A percentile compares a stretch with the other conserved stretches of the same genome.
Conservation (phyloP, 441 rosid genomes). For the Erodium moschatum region DNA sequence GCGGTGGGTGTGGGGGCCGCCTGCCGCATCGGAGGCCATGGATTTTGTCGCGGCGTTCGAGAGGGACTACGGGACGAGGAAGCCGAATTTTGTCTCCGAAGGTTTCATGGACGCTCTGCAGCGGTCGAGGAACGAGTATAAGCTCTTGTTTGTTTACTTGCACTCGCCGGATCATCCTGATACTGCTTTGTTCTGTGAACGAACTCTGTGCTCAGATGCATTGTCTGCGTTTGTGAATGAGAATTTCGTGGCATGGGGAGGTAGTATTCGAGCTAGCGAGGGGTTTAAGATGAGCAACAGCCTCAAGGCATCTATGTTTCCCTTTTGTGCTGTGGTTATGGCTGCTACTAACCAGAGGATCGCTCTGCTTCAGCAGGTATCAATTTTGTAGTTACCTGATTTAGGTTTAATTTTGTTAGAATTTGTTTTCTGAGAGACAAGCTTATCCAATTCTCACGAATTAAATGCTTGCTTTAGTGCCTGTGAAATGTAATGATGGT, state of each 20-base stretch:
- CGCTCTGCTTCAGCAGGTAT: slow-evolving; percentile 86
- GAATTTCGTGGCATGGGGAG: slow-evolving; percentile 93
- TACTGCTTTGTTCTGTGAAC: slow-evolving; percentile 58
- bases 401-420: not conserved
- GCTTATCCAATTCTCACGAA: no score
- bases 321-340: slow-evolving; percentile 94
- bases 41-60: slow-evolving; percentile 66
- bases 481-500: no score
- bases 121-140: slow-evolving; percentile 59
- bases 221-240: slow-evolving; percentile 64
- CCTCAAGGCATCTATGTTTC: slow-evolving; percentile 86
- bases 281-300: slow-evolving; percentile 98
- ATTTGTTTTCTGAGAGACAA: no score
- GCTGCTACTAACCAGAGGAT: slow-evolving; percentile 87
- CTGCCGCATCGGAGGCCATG: slow-evolving; percentile 57
- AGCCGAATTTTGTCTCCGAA: slow-evolving; percentile 67
- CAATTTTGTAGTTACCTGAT: not conserved
- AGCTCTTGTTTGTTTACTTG: slow-evolving; percentile 78
- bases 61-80: slow-evolving; percentile 53
- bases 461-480: no score
- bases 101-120: slow-evolving; percentile 92
- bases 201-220: slow-evolving; percentile 57
- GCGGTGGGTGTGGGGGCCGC: slow-evolving; percentile 45
- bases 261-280: slow-evolving; percentile 81
- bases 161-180: slow-evolving; percentile 97